These are phyloP conservation scores for Penicillium alfredii DNA, from an alignment of 495 filamentous ascomycete species.

Conservation along the genomic window DNA sequence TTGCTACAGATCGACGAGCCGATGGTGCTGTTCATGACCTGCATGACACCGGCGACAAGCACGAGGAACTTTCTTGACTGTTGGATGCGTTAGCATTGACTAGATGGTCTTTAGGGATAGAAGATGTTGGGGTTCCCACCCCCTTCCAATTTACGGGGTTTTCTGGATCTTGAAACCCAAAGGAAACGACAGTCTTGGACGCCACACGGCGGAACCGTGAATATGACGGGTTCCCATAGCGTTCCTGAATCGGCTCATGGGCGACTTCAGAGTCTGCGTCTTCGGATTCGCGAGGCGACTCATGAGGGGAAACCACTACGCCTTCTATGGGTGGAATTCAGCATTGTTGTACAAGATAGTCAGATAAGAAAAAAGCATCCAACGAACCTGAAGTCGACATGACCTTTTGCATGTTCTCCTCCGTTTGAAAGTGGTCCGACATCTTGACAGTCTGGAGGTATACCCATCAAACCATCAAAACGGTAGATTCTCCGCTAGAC, in stretches of 20 bases:
- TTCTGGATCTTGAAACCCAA: constrained; percentile 54
- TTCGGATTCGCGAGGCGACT: constrained; percentile 15
- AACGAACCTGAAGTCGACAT: constrained; percentile 21
- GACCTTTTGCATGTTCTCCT: constrained; percentile 21
- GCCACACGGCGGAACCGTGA: constrained; percentile 26
- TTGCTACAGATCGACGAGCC: constrained; percentile 61
- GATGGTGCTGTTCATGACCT: constrained; percentile 72
- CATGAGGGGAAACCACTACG: constrained; percentile 9
- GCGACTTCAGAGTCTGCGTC: constrained; percentile 16
- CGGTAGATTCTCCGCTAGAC: background rate
- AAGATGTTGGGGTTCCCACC: no score
- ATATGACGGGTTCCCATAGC: constrained; percentile 25
- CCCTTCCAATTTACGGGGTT: constrained; percentile 59
- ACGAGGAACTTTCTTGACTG: constrained; percentile 52
- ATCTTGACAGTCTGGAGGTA: constrained; percentile 8
- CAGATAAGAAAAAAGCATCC: background rate
- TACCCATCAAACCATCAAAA: constrained; percentile 4
- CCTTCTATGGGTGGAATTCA: constrained; percentile 8
- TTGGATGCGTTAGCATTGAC: no score
- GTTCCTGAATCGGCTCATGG: constrained; percentile 28
- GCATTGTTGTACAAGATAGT: background rate
- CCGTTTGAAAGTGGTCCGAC: constrained; percentile 15
- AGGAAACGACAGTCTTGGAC: constrained; percentile 32
- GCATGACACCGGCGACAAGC: constrained; percentile 50
- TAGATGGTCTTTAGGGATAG: no score